A percentile compares a stretch with the other conserved stretches of the same genome.
These are phyloP conservation scores for Entomortierella parvispora DNA, from an alignment of 192 early-diverging fungal genomes.

Conservation along the genomic window DNA sequence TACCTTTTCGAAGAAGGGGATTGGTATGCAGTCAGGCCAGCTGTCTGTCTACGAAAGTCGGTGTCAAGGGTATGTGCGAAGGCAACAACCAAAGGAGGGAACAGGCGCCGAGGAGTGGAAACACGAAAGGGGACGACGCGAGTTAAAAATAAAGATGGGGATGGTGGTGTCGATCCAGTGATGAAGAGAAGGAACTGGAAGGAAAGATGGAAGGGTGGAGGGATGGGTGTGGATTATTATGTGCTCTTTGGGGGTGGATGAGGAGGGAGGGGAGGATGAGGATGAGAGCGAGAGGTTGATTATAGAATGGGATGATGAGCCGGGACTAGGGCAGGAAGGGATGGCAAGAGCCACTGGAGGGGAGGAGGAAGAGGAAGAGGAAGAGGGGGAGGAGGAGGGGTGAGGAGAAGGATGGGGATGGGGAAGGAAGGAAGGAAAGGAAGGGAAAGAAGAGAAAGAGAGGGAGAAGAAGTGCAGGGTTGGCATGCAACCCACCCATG, in stretches of 20 bases:
- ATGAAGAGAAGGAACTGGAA: background rate
- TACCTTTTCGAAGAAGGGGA: background rate
- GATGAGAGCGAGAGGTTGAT: background rate
- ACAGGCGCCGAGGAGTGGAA: background rate
- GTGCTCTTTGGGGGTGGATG: background rate
- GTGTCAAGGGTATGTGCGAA: background rate
- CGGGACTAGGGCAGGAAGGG: conserved; percentile 20
- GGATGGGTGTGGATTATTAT: background rate
- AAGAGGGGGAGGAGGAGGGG: background rate
- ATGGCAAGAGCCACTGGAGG: conserved; percentile 30
- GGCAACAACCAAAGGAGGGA: background rate
- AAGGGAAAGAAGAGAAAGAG: too few species aligned
- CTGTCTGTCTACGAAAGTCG: conserved; percentile 20
- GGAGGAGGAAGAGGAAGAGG: background rate
- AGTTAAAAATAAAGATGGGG: background rate
- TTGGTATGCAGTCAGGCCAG: conserved; percentile 36
- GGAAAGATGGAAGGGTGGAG: background rate
- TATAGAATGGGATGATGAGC: conserved; percentile 2
- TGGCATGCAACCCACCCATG: too few species aligned
- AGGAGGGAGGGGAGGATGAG: background rate
- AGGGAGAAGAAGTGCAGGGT: too few species aligned
- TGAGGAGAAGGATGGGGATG: conserved; percentile 4
- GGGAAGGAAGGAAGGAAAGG: conserved; percentile 1
- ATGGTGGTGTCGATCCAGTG: background rate
- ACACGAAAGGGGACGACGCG: background rate